A percentile compares a stretch with the other conserved stretches of the same genome.
Conservation (phyloP, 1,284 basidiomycete species). For the Ustilago loliicola region DNA sequence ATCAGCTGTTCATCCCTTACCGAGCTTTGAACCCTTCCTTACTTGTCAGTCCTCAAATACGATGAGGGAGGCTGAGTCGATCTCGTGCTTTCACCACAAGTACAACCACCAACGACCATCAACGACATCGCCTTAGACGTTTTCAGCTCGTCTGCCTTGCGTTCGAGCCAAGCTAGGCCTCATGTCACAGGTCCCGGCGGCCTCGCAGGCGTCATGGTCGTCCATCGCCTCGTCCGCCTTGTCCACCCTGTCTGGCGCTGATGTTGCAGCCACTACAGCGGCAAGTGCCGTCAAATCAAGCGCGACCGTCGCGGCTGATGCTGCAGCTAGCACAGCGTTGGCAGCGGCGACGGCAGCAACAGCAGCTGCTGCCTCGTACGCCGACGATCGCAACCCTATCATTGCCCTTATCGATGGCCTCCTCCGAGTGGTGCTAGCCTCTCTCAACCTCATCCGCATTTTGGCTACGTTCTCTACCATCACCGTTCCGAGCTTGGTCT, state of each 20-base stretch:
- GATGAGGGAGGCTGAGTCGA: background rate
- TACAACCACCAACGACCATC: background rate
- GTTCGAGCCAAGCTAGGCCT: constrained; percentile 2
- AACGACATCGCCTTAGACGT: background rate
- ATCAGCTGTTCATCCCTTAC: constrained; percentile 5
- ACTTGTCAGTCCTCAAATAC: background rate
- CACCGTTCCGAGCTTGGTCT: constrained; percentile 64
- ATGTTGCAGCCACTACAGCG: constrained; percentile 14
- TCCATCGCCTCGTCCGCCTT: constrained; percentile 23
- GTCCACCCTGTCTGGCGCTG: constrained; percentile 13
- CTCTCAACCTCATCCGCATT: constrained; percentile 59
- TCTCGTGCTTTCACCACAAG: background rate
- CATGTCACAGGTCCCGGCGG: constrained; percentile 42
- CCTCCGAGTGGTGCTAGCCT: constrained; percentile 57
- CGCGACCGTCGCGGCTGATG: background rate
- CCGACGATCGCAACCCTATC: constrained; percentile 49
- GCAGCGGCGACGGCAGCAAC: constrained; percentile 9
- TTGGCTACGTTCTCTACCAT: constrained; percentile 62
- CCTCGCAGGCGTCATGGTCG: constrained; percentile 32
- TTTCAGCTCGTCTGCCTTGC: background rate
- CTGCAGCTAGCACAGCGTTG: constrained; percentile 6
- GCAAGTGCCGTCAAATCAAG: constrained; percentile 4
- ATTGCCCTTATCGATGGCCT: constrained; percentile 57
- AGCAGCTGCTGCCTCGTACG: constrained; percentile 23
- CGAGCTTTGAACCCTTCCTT: constrained; percentile 5